Evolutionary conservation across 2,329 filamentous ascomycete species (phyloP), one percentile per base, ranked within the genome.

Genomic region (Pleurostoma richardsiae): DNA sequence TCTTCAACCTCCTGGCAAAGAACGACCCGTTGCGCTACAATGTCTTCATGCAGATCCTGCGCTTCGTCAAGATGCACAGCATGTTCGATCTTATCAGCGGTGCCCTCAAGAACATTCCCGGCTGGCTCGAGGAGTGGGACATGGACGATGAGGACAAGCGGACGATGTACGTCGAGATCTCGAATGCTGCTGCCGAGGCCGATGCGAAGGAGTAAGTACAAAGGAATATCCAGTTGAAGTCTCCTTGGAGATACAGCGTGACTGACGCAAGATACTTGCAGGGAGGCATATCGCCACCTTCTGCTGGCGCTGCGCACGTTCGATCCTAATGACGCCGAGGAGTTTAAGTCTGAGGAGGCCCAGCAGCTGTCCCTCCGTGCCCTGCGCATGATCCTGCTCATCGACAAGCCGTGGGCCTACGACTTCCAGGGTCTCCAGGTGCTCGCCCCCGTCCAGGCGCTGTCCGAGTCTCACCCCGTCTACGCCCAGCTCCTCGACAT

Each of bases 401-500:
- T 77, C 50, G 72, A 66, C 55, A 72, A 69, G 44, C 73, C 79
- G 65, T 52, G 50, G 50, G 50, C 50, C 43, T 88, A 84, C 71
- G 79, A 82, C 64, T 90, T 89, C 74, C 81, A 86, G 66, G 90
- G 92, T 49, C 81, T 96, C 43, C 85, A 90, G 56, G 86, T 82
- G 52, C 85, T 95, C 58, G 79, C 88, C 62, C 85, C 86, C 55
- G 82, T 99, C 53, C 90, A 96, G 71, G 87, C 88, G 11, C 84
- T 99, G 43, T 83, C 84, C 64, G 86, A 92, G 61, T 88, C 88
- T 44, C 88, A 96, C 63, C 81, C 88, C 50, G 77, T 87, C 54
- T 89, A 92, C 71, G 91, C 88, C 59, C 90, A 97, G 70, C 82
- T 99, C 36, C 86, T 99, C 47, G 91, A 96, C 61, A 89, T 97